Evolutionary conservation across 2,329 filamentous ascomycete species (phyloP).

Genomic region (Apiospora sp.): DNA sequence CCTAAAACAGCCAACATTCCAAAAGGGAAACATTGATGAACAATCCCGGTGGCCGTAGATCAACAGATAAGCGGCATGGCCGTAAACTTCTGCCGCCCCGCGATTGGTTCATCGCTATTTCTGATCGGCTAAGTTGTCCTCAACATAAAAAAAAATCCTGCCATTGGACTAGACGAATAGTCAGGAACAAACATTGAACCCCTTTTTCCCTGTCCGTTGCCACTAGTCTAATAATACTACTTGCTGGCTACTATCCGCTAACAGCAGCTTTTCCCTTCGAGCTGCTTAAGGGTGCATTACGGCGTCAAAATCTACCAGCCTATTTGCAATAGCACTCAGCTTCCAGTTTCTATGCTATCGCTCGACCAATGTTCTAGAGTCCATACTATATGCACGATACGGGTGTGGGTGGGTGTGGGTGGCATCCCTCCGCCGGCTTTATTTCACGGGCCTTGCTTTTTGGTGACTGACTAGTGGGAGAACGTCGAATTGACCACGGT

Average conservation of each 20-base stretch:
- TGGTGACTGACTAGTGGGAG: constrained; percentile 6
- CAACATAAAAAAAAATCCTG: constrained; percentile 10
- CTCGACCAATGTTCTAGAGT: not conserved
- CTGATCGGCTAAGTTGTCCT: not conserved
- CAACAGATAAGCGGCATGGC: constrained; percentile 16
- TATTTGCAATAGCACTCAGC: constrained; percentile 19
- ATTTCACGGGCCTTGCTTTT: constrained; percentile 18
- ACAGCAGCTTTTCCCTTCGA: not conserved
- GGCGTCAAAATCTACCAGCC: not conserved
- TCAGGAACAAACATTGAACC: constrained; percentile 11
- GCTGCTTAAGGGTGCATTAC: not conserved
- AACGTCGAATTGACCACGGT: constrained; percentile 15
- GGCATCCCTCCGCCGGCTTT: constrained; percentile 10
- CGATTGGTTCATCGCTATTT: not conserved
- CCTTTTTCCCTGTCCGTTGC: not conserved
- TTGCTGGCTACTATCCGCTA: constrained; percentile 1
- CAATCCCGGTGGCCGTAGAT: not conserved
- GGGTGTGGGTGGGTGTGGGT: not conserved
- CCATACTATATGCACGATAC: not conserved
- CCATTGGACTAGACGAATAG: constrained; percentile 8
- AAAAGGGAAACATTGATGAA: not conserved
- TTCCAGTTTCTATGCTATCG: constrained; percentile 15
- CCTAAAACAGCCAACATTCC: constrained; percentile 13
- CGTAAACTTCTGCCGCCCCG: constrained; percentile 11
- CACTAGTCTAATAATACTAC: constrained; percentile 11